Evolutionary conservation across 2,329 filamentous ascomycete species (phyloP), one percentile per base, ranked within the genome.

Genomic region (Ascochyta lentis): DNA sequence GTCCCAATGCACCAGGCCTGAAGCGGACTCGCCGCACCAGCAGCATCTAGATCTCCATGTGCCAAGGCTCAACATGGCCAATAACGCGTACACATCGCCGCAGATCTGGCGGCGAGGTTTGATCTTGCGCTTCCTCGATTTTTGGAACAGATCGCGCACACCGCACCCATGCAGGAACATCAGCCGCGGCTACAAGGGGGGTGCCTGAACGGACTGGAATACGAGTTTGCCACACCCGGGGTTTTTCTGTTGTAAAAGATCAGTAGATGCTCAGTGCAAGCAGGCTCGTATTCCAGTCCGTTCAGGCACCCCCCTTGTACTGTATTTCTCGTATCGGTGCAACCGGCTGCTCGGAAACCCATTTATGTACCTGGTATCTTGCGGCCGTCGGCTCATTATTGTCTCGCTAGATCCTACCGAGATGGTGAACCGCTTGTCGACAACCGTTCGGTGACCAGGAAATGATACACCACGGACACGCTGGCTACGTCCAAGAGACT

Each of bases 31-130:
- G 50, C 24, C 15, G 39, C 23, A 31, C 37, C 37, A 10, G 2
- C 13, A 34, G 33, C 33, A 63, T 65, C 55, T 61, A 58, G 59
- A 65, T 58, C 59, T 48, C 50, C 60, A 48, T 44, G 46, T 51
- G 57, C 50, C 49, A 49, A 50, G 50, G 38, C 51, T 29, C 39
- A 26, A 35, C 22, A 47, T 49, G 59, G 56, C 61, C 40, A 56
- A 63, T 63, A 51, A 55, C 44, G 38, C 23, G 10, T 26, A 31
- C 13, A n/a, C 6, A 39, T 8, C 16, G 39, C 23, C 40, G 49
- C 55, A 50, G 61, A 68, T 68, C 65, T 62, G 52, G 59, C 58
- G 44, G 37, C 47, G 51, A 47, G 24, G 29, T 48, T 45, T 56
- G 54, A 56, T 56, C 54, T 45, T 19, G 39, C 38, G 40, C 49